Base-by-base conservation (phyloP, 305 asterid genomes). In the Coffea humblotiana region DNA sequence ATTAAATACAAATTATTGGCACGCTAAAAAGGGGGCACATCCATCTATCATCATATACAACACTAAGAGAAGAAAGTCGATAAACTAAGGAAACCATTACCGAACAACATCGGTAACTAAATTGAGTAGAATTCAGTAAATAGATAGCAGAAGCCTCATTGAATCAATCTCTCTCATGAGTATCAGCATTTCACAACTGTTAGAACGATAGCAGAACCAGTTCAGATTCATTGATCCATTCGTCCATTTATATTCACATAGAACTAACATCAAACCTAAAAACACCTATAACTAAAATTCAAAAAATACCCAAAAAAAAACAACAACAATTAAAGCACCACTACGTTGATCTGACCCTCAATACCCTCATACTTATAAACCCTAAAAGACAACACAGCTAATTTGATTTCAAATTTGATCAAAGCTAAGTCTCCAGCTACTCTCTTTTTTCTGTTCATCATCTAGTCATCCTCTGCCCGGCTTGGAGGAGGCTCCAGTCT, bases 401-500 rank as follows among this genome's bases (percentile, higher is more conserved):
- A 49, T 40, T 29, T 21, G 9, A 76, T 19, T 43, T 52, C 54
- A 43, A 29, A n/a, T 48, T 48, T 49, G 37, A 77, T n/a, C 75
- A 23, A 45, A 14, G 29, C 27, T 19, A 18, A 56, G 78, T 40
- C 47, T 35, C 8, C 72, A 74, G 18, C 10, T 43, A 15, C 27
- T n/a, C 32, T 18, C 21, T 51, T 37, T 37, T 64, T 10, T 2
- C 48, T 8, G 14, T 12, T 18, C 35, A 75, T 51, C 11, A 29
- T 83, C 78, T 91, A 91, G 79, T 93, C 95, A 6, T 94, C 97
- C 14, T 94, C 92, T 0, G 82, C 87, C 87, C 2, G 90, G 87
- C 88, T 92, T 92, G 6, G 95, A 88, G 2, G 93, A 87, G 4
- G 89, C 74, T 69, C 87, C 97, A 4, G 92, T 52, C 85, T 94